A percentile compares a stretch with the other conserved stretches of the same genome.
Conservation (phyloP, 1,284 basidiomycete genomes). For the Sporisorium iseilematis-ciliati region DNA sequence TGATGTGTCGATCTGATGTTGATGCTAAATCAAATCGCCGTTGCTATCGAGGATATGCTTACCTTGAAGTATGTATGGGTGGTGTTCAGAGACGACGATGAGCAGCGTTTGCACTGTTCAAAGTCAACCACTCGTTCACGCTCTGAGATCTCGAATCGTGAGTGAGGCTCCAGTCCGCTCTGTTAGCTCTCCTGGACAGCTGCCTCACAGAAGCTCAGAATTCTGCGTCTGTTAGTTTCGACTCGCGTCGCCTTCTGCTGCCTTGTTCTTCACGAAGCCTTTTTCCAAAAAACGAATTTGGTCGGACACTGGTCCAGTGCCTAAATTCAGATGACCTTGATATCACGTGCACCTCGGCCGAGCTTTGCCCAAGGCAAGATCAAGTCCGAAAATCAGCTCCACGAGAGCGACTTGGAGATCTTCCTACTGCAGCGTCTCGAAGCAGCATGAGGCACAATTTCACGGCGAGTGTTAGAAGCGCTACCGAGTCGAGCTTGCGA, state of each 20-base stretch:
- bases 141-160: slow-evolving; percentile 1
- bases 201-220: not conserved
- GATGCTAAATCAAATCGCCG: slow-evolving; percentile 8
- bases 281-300: not conserved
- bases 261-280: slow-evolving; percentile 6
- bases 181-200: slow-evolving; percentile 9
- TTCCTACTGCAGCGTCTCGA: no score
- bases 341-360: slow-evolving; percentile 30
- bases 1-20: slow-evolving; percentile 7
- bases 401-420: not conserved
- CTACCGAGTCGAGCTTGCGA: not conserved
- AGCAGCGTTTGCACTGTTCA: slow-evolving; percentile 21
- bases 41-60: slow-evolving; percentile 32
- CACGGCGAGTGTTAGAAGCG: not conserved
- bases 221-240: no score
- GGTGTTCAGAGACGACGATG: slow-evolving; percentile 41
- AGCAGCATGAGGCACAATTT: not conserved
- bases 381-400: no score
- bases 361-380: no score
- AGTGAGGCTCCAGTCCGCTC: not conserved
- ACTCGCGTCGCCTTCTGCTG: slow-evolving; percentile 16
- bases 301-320: not conserved
- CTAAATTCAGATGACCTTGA: not conserved
- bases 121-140: slow-evolving; percentile 10
- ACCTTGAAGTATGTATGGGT: slow-evolving; percentile 52